Base-by-base conservation (phyloP, 768 basidiomycete genomes). In the Russula sp. region DNA sequence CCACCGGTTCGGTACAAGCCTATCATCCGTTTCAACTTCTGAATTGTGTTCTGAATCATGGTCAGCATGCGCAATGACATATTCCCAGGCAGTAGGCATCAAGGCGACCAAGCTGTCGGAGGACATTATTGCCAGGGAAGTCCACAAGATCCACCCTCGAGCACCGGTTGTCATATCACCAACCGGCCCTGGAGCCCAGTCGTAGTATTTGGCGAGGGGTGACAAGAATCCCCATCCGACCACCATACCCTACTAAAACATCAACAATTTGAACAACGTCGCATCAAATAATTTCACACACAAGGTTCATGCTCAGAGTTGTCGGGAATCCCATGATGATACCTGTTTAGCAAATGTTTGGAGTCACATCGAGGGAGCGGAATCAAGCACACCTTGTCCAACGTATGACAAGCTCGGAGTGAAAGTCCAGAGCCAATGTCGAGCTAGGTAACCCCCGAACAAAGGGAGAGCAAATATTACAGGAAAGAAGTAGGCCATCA, bases 321-420 rank as follows among this genome's bases (percentile, higher is more conserved):
- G 93, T 96, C 0, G 94, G 90, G 71, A 95, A 92, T 5, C 95
- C 96, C 96, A 98, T 98, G 70, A 98, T 98, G 65, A 98, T 94
- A 6, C 94, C 91, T 88, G 58, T 42, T 40, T 24, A 30, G 11
- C 22, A 28, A 46, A 60, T 28, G 2, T 59, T 55, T n/a, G 18
- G 59, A 59, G 57, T 44, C 26, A 59, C 54, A 55, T 2, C 3
- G 2, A 38, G 18, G 26, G 3, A 49, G 18, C 16, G 28, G 16
- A 13, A 14, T 44, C 14, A 24, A 38, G 44, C 75, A 44, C 57
- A 86, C 92, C 94, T 83, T 96, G 93, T 1, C 94, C 94, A 44
- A 97, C 86, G 71, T 97, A 98, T 0, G 90, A 92, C 26, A 96
- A 76, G 73, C 90, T 92, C 1, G 94, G 95, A 0, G 92, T 90